Conservation (phyloP, 805 yeast genomes). For the Sugiyamaella mastotermitis region DNA sequence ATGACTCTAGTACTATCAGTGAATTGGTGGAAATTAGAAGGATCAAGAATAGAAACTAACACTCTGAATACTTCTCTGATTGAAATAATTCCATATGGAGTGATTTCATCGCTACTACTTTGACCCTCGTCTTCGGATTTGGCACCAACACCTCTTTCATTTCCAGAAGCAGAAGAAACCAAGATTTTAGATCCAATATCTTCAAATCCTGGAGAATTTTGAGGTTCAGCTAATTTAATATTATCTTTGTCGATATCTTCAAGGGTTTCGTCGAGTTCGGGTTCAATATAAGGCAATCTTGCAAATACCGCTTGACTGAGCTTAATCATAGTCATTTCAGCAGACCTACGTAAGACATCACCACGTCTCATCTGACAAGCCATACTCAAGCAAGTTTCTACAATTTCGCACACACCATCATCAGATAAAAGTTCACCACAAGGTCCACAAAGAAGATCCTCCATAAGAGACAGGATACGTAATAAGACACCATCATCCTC, state of each 20-base stretch:
- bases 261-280: constrained; percentile 30
- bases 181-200: constrained; percentile 11
- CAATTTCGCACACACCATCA: constrained; percentile 77
- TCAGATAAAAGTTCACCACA: constrained; percentile 66
- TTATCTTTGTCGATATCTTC: constrained; percentile 44
- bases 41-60: constrained; percentile 72
- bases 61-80: constrained; percentile 72
- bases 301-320: constrained; percentile 66
- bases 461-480: constrained; percentile 72
- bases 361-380: constrained; percentile 90
- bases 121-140: not conserved
- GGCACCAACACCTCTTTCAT: not conserved
- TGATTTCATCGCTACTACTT: constrained; percentile 17
- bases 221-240: constrained; percentile 50
- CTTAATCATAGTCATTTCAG: constrained; percentile 71
- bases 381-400: constrained; percentile 84
- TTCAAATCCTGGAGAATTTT: constrained; percentile 11
- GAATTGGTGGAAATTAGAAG: constrained; percentile 75
- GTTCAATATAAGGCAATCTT: constrained; percentile 51
- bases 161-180: constrained; percentile 1
- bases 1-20: constrained; percentile 82
- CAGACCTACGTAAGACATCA: constrained; percentile 81
- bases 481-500: constrained; percentile 88
- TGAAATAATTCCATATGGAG: constrained; percentile 64
- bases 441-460: constrained; percentile 57